Conservation (phyloP, 2,329 filamentous ascomycete genomes). For the Aquanectria penicillioides region DNA sequence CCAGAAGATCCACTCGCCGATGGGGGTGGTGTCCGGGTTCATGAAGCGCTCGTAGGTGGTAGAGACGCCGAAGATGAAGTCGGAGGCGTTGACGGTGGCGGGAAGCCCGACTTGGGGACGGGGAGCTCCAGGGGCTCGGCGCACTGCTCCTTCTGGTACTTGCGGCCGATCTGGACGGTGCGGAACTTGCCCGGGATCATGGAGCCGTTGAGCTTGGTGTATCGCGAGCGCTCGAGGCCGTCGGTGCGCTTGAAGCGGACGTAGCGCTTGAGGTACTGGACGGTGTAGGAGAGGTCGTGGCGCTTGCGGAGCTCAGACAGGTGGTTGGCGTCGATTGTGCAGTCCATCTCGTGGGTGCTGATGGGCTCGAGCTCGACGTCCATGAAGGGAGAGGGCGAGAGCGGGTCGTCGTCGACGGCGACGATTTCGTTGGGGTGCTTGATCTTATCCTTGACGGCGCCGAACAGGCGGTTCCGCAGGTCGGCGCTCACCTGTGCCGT, state of each 20-base stretch:
- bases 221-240: constrained; percentile 59
- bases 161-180: constrained; percentile 58
- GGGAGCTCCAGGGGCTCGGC: constrained; percentile 60
- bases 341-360: constrained; percentile 55
- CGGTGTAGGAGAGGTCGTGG: constrained; percentile 59
- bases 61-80: constrained; percentile 69
- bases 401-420: constrained; percentile 24
- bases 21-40: constrained; percentile 60
- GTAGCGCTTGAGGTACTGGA: constrained; percentile 67
- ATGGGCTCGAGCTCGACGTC: constrained; percentile 25
- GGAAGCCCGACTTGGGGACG: constrained; percentile 61
- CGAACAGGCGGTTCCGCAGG: constrained; percentile 48
- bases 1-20: constrained; percentile 70
- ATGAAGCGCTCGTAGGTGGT: constrained; percentile 66
- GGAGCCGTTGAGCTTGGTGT: constrained; percentile 60
- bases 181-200: constrained; percentile 61
- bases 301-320: constrained; percentile 57
- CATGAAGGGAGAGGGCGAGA: constrained; percentile 25
- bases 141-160: constrained; percentile 55
- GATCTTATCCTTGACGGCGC: constrained; percentile 44
- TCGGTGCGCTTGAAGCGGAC: constrained; percentile 59
- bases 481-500: constrained; percentile 53
- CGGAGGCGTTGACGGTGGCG: constrained; percentile 61
- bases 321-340: constrained; percentile 58
- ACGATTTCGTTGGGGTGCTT: constrained; percentile 41